Evolutionary conservation across 2,329 filamentous ascomycete genomes (phyloP), one percentile per base, ranked within the genome.

Genomic region (Lasiodiplodia citricola): DNA sequence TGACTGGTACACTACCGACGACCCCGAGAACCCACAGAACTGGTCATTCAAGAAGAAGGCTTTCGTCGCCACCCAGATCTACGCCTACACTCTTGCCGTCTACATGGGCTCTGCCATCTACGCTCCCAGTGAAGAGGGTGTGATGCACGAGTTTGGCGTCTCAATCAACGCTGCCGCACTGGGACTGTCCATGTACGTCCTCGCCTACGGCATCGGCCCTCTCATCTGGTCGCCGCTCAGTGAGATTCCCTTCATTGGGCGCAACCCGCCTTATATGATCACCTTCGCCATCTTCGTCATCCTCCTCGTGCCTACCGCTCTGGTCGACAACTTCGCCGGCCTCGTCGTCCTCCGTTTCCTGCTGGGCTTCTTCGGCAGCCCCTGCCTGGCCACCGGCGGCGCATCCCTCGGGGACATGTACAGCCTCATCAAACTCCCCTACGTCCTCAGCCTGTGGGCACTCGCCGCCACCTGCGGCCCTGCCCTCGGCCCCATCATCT

Each of bases 251-350:
- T 75, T 84, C 56, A 85, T 92, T 63, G 91, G 91, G 2, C 84
- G 91, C 7, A 92, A 90, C 73, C 87, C 87, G 0, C 86, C 90
- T 6, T 93, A 93, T 77, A 86, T 91, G 44, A 76, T 87, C 71
- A 90, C 90, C 11, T 90, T 92, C 80, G 86, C 86, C 69, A 80
- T 92, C 35, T 93, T 92, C 75, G 87, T 91, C 60, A 84, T 92
- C 70, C 78, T 93, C 13, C 87, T 86, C 6, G 84, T 92, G 18
- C 90, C 90, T 0, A 87, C 89, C 0, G 87, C 89, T 0, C 76
- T 92, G 0, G 87, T 87, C 3, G 78, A 86, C 55, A 91, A 89
- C 79, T 91, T 89, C 65, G 80, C 87, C 0, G 88, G 88, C 0
- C 82, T 93, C 11, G 83, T 91, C 73, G 87, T 90, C 14, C 77